A percentile compares a stretch with the other conserved stretches of the same genome.
Conservation (phyloP, 2,329 filamentous ascomycete genomes). For the Dryadomyces sulphureus region DNA sequence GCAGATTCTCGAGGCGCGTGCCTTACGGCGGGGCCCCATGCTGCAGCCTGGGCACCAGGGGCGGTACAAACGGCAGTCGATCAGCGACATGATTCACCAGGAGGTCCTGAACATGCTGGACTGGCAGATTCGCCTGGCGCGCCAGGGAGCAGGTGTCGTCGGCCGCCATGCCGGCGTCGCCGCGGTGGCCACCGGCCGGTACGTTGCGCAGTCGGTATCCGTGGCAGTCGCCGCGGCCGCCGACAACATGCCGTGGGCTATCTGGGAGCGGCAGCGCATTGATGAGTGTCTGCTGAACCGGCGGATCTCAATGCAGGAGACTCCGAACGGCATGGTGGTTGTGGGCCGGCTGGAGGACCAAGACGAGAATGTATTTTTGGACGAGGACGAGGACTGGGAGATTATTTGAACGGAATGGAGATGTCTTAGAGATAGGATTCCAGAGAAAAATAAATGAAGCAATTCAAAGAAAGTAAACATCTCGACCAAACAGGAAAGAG, state of each 20-base stretch:
- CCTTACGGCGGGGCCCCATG: neutral
- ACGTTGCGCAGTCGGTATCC: neutral
- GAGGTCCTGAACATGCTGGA: neutral
- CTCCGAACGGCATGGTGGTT: neutral
- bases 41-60: neutral
- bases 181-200: neutral
- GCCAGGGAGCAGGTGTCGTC: neutral
- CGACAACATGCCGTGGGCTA: neutral
- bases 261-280: neutral
- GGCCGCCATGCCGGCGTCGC: neutral
- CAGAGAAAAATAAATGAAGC: no score
- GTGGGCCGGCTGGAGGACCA: neutral
- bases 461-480: no score
- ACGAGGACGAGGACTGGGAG: neutral
- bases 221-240: neutral
- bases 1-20: neutral
- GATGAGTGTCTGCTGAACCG: neutral
- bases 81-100: neutral
- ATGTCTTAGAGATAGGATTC: no score
- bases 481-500: no score
- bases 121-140: neutral
- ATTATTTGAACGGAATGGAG: neutral
- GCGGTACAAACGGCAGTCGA: neutral
- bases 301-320: neutral
- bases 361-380: neutral